Evolutionary conservation across 2,329 filamentous ascomycete genomes (phyloP).

Genomic region (Harringtonia aguacate): DNA sequence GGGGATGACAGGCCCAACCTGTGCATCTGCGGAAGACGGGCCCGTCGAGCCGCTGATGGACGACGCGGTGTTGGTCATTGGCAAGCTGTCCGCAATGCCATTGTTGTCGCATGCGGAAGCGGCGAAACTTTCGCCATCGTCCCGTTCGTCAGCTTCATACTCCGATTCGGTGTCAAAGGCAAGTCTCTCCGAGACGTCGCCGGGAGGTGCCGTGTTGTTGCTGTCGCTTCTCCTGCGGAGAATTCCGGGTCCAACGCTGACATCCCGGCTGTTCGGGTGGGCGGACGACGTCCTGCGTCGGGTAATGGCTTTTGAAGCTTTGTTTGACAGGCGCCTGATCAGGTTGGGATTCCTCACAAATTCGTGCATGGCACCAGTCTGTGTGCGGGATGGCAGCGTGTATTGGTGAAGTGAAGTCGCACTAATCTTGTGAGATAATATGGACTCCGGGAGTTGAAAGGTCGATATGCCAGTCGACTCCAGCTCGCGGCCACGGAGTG

Average conservation of each 20-base stretch:
- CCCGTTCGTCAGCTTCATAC: conserved; percentile 43
- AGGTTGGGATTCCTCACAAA: conserved; percentile 37
- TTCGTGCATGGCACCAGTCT: conserved; percentile 38
- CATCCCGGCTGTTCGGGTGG: conserved; percentile 66
- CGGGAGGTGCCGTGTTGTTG: conserved; percentile 56
- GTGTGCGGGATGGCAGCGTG: conserved; percentile 12
- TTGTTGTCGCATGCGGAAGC: conserved; percentile 27
- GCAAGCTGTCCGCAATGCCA: conserved; percentile 34
- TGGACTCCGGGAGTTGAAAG: conserved; percentile 65
- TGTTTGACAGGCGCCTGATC: conserved; percentile 77
- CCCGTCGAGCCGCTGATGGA: conserved; percentile 25
- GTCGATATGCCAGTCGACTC: conserved; percentile 39
- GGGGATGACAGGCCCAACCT: conserved; percentile 64
- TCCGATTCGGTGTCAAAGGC: conserved; percentile 41
- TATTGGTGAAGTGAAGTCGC: conserved; percentile 51
- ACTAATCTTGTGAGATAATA: conserved; percentile 49
- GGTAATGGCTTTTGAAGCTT: conserved; percentile 57
- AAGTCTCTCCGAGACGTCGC: conserved; percentile 8
- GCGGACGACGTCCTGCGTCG: conserved; percentile 70
- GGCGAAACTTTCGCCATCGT: conserved; percentile 18
- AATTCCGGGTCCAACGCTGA: conserved; percentile 81
- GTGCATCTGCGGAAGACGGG: conserved; percentile 6
- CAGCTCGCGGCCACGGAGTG: conserved; percentile 41
- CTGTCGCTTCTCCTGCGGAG: conserved; percentile 79
- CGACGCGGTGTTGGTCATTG: conserved; percentile 33